Conservation (phyloP, 1,139 yeast genomes). For the Meyerozyma carpophila region DNA sequence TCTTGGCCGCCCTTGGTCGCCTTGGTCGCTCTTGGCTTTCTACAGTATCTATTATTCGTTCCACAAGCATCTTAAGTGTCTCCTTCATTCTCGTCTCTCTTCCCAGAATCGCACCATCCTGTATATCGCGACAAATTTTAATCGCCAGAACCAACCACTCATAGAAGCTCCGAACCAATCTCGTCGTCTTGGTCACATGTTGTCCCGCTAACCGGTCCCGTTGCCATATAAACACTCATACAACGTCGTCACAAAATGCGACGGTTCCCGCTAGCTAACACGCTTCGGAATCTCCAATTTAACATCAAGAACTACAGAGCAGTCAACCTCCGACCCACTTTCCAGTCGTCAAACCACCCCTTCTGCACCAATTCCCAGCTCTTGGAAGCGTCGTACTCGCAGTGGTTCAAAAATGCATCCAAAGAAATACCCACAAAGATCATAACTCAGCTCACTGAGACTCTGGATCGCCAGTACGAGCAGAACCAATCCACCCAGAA, state of each 20-base stretch:
- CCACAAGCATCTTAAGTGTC: too few species aligned
- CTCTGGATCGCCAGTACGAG: not conserved
- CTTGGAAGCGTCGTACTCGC: constrained; percentile 19
- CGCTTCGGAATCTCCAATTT: constrained; percentile 16
- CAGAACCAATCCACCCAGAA: not conserved
- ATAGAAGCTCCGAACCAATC: not conserved
- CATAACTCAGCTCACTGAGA: not conserved
- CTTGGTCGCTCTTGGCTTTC: too few species aligned
- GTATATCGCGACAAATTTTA: constrained; percentile 1
- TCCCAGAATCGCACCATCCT: constrained; percentile 1
- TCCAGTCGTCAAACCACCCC: constrained; percentile 18
- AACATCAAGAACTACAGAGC: constrained; percentile 16
- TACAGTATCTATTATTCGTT: too few species aligned
- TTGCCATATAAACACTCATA: not conserved
- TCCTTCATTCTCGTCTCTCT: not conserved
- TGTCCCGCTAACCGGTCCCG: not conserved
- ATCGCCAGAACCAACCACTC: not conserved
- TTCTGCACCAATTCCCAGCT: constrained; percentile 22
- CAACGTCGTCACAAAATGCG: constrained; percentile 10
- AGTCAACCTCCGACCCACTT: constrained; percentile 12
- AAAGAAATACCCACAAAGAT: constrained; percentile 7
- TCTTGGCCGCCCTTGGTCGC: too few species aligned
- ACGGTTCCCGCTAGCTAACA: constrained; percentile 16
- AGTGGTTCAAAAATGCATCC: constrained; percentile 19
- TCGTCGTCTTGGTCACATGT: not conserved